Conservation (phyloP, 2,329 filamentous ascomycete species). For the Rhynchosporium agropyri region DNA sequence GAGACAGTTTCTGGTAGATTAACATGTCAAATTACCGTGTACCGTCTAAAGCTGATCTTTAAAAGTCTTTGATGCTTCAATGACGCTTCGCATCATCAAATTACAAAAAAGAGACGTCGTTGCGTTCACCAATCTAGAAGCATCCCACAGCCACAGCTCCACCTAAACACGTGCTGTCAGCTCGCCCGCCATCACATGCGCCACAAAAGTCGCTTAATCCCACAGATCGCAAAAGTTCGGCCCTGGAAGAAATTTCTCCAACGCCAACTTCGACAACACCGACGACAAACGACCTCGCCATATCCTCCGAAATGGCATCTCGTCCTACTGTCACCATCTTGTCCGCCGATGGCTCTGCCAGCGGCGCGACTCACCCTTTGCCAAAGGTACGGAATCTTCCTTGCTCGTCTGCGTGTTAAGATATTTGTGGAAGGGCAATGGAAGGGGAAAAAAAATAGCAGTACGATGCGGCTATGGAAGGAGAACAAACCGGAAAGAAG, state of each 20-base stretch:
- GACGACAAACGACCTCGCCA: constrained; percentile 33
- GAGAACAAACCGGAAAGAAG: neutral
- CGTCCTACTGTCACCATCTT: constrained; percentile 98
- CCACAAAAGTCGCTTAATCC: too few relatives aligned
- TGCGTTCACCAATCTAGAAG: too few relatives aligned
- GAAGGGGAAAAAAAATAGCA: neutral
- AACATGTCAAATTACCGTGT: too few relatives aligned
- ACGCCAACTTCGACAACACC: constrained; percentile 26
- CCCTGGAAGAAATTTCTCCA: neutral
- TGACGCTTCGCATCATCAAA: neutral
- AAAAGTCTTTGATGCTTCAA: neutral
- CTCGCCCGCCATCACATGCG: too few relatives aligned
- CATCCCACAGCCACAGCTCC: too few relatives aligned
- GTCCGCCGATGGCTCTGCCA: constrained; percentile 91
- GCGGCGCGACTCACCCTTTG: constrained; percentile 85
- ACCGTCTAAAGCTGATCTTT: neutral
- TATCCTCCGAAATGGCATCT: constrained; percentile 70
- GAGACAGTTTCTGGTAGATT: too few relatives aligned
- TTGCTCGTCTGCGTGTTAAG: neutral
- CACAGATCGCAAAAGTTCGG: too few relatives aligned
- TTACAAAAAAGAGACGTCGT: neutral
- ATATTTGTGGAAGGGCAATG: neutral
- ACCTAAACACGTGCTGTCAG: too few relatives aligned
- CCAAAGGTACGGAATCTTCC: constrained; percentile 57
- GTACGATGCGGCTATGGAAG: neutral